These are phyloP conservation scores for Xylariaceae sp. DNA, from an alignment of 2,329 filamentous ascomycete species.

Conservation along the genomic window DNA sequence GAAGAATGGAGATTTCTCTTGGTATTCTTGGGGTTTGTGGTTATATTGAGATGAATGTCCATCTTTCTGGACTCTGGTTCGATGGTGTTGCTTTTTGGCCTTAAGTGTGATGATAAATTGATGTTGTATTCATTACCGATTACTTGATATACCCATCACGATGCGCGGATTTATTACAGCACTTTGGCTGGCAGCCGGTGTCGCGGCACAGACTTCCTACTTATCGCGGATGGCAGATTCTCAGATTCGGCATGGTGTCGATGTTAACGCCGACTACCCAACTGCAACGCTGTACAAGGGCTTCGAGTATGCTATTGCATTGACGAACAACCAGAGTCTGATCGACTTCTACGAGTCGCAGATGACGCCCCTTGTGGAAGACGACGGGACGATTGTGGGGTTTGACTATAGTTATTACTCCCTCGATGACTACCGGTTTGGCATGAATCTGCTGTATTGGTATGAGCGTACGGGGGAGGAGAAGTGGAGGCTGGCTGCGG, in stretches of 20 bases:
- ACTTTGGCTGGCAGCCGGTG: no score
- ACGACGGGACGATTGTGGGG: slow-evolving; percentile 43
- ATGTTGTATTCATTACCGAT: no score
- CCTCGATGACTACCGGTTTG: slow-evolving; percentile 50
- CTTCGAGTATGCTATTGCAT: slow-evolving; percentile 42
- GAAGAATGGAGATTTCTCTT: no score
- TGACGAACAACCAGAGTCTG: slow-evolving; percentile 39
- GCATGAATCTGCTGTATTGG: slow-evolving; percentile 48
- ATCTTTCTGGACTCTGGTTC: no score
- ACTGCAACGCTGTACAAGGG: slow-evolving; percentile 44
- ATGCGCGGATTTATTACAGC: no score
- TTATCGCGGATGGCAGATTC: slow-evolving; percentile 40
- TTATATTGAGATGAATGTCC: no score
- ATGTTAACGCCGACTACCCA: slow-evolving; percentile 40
- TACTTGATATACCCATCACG: no score
- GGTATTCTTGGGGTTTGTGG: no score
- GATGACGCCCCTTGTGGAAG: slow-evolving; percentile 43
- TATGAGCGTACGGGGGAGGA: slow-evolving; percentile 42
- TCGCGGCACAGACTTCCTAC: neutral
- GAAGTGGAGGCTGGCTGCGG: slow-evolving; percentile 48
- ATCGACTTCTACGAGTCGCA: slow-evolving; percentile 41
- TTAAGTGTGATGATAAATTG: no score
- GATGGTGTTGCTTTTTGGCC: no score
- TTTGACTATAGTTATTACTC: slow-evolving; percentile 48
- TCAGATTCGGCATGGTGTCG: slow-evolving; percentile 38